Conservation (phyloP, 257 asterid genomes). For the Ballota nigra region DNA sequence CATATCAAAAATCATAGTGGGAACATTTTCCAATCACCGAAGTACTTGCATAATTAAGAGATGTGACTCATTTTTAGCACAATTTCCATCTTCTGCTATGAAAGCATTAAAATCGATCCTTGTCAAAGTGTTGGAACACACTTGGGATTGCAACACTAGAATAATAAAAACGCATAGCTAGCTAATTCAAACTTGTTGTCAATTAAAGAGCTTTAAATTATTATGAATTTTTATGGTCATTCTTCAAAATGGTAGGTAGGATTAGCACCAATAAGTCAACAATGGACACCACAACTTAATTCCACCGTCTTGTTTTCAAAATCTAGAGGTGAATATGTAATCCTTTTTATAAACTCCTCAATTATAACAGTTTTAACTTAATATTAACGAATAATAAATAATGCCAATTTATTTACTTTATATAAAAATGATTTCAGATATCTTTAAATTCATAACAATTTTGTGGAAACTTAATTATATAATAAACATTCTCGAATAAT, state of each 20-base stretch:
- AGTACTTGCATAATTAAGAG: neutral
- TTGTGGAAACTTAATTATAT: no score
- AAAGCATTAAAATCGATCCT: no score
- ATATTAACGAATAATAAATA: neutral
- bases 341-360: neutral
- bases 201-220: neutral
- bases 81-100: neutral
- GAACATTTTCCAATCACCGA: neutral
- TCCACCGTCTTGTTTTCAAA: neutral
- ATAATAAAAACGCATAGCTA: neutral
- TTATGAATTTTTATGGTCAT: neutral
- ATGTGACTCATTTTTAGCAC: neutral
- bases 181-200: neutral
- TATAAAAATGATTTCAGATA: no score
- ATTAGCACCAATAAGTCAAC: constrained; percentile 24
- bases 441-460: neutral
- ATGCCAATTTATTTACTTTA: neutral
- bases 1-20: no score
- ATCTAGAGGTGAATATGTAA: no score
- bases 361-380: neutral
- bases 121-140: neutral
- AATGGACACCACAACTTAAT: constrained; percentile 12
- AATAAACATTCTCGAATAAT: neutral
- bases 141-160: neutral
- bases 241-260: constrained; percentile 12